phyloP scores from a whole-genome alignment of 768 basidiomycete species.

The Pleurotus ostreatus region DNA sequence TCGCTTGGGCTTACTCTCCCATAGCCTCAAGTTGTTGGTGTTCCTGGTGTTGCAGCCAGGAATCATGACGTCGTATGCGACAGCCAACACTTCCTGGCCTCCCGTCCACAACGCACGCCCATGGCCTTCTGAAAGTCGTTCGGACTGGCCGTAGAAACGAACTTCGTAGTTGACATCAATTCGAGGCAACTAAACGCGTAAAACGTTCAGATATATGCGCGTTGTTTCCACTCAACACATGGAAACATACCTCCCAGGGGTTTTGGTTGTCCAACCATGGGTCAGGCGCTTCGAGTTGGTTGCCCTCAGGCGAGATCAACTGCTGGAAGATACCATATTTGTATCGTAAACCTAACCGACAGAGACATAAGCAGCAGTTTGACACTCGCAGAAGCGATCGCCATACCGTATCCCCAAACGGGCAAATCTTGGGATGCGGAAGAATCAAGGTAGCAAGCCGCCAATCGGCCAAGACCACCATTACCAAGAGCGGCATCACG shows the following conservation, averaged over 20 bases:
- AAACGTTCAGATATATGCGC: conserved; percentile 5
- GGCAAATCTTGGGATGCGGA: conserved; percentile 74
- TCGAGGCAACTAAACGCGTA: conserved; percentile 49
- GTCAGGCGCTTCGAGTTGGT: conserved; percentile 88
- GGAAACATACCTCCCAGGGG: conserved; percentile 62
- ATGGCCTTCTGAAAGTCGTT: conserved; percentile 55
- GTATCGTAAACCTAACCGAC: conserved; percentile 58
- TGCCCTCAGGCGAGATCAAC: conserved; percentile 79
- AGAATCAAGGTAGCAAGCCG: conserved; percentile 97
- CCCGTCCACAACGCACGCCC: conserved; percentile 75
- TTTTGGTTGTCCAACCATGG: conserved; percentile 89
- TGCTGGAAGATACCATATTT: conserved; percentile 97
- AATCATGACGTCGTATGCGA: conserved; percentile 94
- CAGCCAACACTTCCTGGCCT: conserved; percentile 89
- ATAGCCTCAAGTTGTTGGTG: conserved; percentile 85
- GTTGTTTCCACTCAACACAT: neutral
- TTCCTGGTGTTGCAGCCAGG: conserved; percentile 78
- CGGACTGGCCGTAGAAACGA: conserved; percentile 85
- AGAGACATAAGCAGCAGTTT: neutral
- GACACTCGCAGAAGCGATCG: neutral
- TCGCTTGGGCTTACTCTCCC: conserved; percentile 84
- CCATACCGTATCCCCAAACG: conserved; percentile 80
- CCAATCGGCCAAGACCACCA: conserved; percentile 92
- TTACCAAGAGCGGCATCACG: conserved; percentile 95
- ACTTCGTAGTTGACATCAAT: conserved; percentile 83